Evolutionary conservation across 495 filamentous ascomycete species (phyloP), one percentile per base, ranked within the genome.

Genomic region (Evernia prunastri): DNA sequence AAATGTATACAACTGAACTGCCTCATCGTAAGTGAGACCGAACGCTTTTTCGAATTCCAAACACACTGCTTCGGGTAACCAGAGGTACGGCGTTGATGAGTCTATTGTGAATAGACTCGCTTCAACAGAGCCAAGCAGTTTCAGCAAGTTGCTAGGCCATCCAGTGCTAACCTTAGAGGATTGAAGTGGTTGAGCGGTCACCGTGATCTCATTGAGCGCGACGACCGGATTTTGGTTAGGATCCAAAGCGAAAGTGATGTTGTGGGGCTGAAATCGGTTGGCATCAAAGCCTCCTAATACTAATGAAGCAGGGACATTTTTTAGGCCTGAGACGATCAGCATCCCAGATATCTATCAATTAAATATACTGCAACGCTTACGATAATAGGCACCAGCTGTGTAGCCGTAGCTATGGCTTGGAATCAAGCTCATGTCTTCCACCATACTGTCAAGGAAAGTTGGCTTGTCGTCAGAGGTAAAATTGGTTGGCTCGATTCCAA

Each of bases 391-490:
- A 4, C 86, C 86, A 51, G 86, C 85, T 9, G 86, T 88, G 68
- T 85, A 89, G 56, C 85, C 86, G 68, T 86, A 89, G 66, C 80
- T 85, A 51, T 86, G 77, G 59, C 83, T 86, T 33, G 84, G 82
- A 61, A 87, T 84, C 3, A 64, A 65, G 36, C 81, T 81, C 58
- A 76, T 72, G 47, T 77, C 72, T 59, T 83, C 73, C 40, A 81
- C 79, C 57, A 86, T 66, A 37, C 54, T 63, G 25, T 49, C 45
- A 43, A 69, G 23, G 33, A 63, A 69, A 42, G 63, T 57, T 37
- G 64, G 59, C 43, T 60, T 54, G 42, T 63, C 58, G 6, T 15
- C 23, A 51, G 56, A 56, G 43, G 69, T 68, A n/a, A 68, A 63
- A 29, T 66, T 63, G 3, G 66, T 65, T 25, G 67, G 60, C 40